A percentile compares a stretch with the other conserved stretches of the same genome.
Conservation (phyloP, 345 rosid genomes). For the Punica granatum region DNA sequence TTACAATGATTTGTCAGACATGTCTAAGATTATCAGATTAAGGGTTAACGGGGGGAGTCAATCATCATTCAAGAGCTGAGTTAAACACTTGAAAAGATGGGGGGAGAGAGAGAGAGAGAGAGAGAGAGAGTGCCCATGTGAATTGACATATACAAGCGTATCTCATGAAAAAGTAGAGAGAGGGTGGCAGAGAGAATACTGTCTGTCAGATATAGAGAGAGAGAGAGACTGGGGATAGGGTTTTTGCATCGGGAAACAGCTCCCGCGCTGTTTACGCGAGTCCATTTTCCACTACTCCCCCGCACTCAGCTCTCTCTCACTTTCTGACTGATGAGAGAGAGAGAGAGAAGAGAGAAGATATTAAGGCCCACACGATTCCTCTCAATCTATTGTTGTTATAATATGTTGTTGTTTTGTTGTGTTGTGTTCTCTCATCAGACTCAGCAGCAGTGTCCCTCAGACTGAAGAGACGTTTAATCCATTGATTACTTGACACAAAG, state of each 20-base stretch:
- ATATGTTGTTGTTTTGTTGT: not conserved
- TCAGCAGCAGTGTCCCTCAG: not conserved
- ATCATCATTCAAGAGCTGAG: no score
- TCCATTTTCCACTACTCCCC: slow-evolving; percentile 18
- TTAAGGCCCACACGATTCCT: no score
- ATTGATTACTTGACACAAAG: not conserved
- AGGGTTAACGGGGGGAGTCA: no score
- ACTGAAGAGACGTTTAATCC: not conserved
- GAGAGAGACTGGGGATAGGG: slow-evolving; percentile 5
- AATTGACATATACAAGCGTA: slow-evolving; percentile 5
- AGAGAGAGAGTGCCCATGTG: no score
- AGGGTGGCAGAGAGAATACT: not conserved
- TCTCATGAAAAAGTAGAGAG: slow-evolving; percentile 6
- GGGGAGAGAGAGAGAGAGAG: slow-evolving; percentile 6
- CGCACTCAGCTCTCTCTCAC: not conserved
- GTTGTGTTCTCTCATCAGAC: not conserved
- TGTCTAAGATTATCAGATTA: no score
- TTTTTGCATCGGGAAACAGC: slow-evolving; percentile 59
- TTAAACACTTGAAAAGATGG: slow-evolving; percentile 5
- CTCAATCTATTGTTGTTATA: not conserved
- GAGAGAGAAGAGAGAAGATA: not conserved
- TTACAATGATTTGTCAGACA: no score
- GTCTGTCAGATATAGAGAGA: no score
- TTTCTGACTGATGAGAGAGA: slow-evolving; percentile 13
- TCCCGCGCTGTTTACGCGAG: slow-evolving; percentile 81